phyloP scores from a whole-genome alignment of 495 filamentous ascomycete species.

The Trichoderma asperelloides region DNA sequence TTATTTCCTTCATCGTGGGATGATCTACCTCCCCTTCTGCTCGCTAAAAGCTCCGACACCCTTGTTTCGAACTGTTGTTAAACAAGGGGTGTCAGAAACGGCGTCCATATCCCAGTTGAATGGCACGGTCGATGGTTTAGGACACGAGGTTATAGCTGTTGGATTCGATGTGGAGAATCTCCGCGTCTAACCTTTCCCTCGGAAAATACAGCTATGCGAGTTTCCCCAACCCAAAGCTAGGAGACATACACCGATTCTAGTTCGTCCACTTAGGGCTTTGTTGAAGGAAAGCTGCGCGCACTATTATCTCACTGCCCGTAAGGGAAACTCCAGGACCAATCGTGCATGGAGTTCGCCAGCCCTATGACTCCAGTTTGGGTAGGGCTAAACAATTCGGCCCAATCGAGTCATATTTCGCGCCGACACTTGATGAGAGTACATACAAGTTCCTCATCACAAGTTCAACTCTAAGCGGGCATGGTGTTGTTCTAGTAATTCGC shows the following conservation, averaged over 20 bases:
- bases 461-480: background rate
- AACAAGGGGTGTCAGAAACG: background rate
- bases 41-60: background rate
- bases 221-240: too few species aligned
- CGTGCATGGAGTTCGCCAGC: background rate
- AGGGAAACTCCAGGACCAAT: background rate
- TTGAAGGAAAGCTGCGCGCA: background rate
- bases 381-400: background rate
- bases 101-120: background rate
- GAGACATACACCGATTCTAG: too few species aligned
- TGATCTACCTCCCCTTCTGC: background rate
- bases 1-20: background rate
- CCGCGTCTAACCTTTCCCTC: too few species aligned
- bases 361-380: background rate
- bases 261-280: background rate
- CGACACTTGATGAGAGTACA: background rate
- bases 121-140: too few species aligned
- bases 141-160: too few species aligned
- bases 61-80: background rate
- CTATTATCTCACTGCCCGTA: background rate
- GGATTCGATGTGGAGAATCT: too few species aligned
- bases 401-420: background rate
- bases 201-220: too few species aligned
- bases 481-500: too few species aligned
- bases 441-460: background rate